Evolutionary conservation across 306 rosid genomes (phyloP).

Genomic region (Sicyos baderoa): DNA sequence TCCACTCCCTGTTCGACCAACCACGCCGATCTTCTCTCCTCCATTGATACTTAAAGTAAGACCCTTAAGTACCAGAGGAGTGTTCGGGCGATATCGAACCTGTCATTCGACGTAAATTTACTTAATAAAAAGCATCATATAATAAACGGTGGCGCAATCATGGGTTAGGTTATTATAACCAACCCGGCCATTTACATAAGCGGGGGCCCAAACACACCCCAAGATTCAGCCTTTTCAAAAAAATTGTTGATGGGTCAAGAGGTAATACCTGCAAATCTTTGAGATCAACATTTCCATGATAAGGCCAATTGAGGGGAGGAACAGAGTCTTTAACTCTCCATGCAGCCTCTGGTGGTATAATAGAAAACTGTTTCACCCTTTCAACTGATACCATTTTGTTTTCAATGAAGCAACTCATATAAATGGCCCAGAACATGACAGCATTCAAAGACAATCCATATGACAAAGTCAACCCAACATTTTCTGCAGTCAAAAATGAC

Average conservation of each 20-base stretch:
- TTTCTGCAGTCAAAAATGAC: constrained; percentile 24
- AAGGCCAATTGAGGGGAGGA: constrained; percentile 62
- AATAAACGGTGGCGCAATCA: too few species aligned
- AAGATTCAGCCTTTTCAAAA: too few species aligned
- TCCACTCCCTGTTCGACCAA: constrained; percentile 55
- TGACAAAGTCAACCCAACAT: constrained; percentile 58
- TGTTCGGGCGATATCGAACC: constrained; percentile 36
- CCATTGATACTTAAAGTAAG: constrained; percentile 39
- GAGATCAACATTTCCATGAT: constrained; percentile 50
- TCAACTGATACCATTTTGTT: constrained; percentile 86
- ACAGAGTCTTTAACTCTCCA: constrained; percentile 37
- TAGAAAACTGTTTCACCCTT: constrained; percentile 68
- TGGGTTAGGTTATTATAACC: too few species aligned
- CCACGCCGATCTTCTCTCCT: constrained; percentile 43
- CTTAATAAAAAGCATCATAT: too few species aligned
- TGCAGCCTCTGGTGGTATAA: constrained; percentile 63
- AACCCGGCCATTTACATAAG: too few species aligned
- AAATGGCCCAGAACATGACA: constrained; percentile 71
- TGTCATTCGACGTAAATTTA: too few species aligned
- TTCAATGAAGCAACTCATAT: constrained; percentile 77
- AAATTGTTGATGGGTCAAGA: too few species aligned
- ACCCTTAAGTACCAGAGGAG: constrained; percentile 46
- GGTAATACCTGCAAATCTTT: constrained; percentile 37
- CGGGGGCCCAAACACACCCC: too few species aligned
- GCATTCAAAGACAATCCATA: constrained; percentile 65